Evolutionary conservation across 2,329 filamentous ascomycete species (phyloP).

Genomic region (Colletotrichum sp.): DNA sequence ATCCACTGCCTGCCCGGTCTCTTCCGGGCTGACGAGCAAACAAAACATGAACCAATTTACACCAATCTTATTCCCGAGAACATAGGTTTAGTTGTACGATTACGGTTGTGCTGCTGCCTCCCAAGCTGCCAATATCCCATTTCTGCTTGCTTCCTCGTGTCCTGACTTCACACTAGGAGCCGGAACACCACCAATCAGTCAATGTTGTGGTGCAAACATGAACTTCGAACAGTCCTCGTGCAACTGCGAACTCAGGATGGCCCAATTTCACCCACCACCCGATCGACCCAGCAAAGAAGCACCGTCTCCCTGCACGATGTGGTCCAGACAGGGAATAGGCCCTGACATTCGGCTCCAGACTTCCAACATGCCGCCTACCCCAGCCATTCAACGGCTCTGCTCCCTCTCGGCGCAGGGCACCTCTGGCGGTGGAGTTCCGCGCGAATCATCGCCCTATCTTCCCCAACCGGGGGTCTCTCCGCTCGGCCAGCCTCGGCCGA

Average conservation of each 20-base stretch:
- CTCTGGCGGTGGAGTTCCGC: slow-evolving; percentile 11
- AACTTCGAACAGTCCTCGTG: too few species aligned
- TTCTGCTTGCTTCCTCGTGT: neutral
- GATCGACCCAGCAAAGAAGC: neutral
- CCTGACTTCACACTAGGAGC: neutral
- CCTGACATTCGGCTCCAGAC: slow-evolving; percentile 9
- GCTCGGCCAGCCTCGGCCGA: slow-evolving; percentile 17
- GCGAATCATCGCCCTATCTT: slow-evolving; percentile 20
- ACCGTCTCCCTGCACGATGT: neutral
- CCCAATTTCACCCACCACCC: neutral
- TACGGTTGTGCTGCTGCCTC: too few species aligned
- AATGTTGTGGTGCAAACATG: too few species aligned
- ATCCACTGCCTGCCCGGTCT: neutral
- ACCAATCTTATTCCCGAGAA: neutral
- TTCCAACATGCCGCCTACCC: neutral
- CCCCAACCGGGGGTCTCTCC: neutral
- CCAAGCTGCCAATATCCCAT: too few species aligned
- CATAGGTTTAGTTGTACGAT: fast-evolving
- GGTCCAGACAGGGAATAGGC: neutral
- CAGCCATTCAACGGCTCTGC: neutral
- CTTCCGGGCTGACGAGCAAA: neutral
- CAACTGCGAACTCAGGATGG: neutral
- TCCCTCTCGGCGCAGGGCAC: neutral
- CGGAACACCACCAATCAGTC: neutral
- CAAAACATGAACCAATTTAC: neutral